Conservation (phyloP, 257 asterid genomes). For the Solanum sitiens region DNA sequence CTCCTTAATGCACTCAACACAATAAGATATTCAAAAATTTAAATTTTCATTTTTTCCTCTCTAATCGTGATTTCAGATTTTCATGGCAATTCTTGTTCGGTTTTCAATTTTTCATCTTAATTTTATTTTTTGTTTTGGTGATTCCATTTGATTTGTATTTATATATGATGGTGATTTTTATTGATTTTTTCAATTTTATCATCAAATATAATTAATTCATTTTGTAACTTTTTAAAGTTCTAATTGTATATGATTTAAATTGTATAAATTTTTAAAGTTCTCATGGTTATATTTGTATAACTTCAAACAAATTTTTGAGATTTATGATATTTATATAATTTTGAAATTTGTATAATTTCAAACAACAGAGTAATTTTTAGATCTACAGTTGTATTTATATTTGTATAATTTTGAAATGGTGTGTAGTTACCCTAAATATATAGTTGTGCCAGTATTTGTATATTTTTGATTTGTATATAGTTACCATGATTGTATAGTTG, state of each 20-base stretch:
- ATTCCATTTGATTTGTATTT: no score
- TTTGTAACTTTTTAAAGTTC: no score
- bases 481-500: no score
- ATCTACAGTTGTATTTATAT: not conserved
- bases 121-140: not conserved
- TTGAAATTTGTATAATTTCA: no score
- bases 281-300: not conserved
- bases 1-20: not conserved
- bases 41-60: not conserved
- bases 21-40: no score
- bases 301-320: not conserved
- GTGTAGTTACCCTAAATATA: no score
- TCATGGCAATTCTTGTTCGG: not conserved
- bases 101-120: no score
- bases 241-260: no score
- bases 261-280: not conserved
- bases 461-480: not conserved
- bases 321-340: no score
- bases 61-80: not conserved
- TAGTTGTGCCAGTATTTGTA: not conserved
- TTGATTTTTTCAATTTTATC: not conserved
- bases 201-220: not conserved
- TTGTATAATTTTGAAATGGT: no score
- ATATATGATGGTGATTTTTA: no score
- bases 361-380: no score